Evolutionary conservation across 2,329 filamentous ascomycete species (phyloP).

Genomic region (Elsinoe necatrix): DNA sequence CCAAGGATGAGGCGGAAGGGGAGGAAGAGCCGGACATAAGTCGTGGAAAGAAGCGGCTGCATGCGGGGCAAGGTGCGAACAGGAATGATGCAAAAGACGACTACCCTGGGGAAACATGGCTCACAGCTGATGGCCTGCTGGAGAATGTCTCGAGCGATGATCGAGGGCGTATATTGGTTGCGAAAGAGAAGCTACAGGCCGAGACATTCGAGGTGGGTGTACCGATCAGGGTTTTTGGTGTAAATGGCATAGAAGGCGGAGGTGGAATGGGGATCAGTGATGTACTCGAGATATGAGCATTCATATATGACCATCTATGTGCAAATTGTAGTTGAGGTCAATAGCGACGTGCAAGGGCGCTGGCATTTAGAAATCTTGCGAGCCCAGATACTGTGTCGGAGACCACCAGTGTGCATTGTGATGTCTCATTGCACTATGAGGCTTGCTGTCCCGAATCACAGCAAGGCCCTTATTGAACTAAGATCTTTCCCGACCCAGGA

Average conservation of each 20-base stretch:
- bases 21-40: conserved; percentile 37
- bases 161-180: conserved; percentile 27
- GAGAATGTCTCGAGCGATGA: conserved; percentile 31
- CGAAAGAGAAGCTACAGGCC: conserved; percentile 28
- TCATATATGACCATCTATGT: not conserved
- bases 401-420: too few species aligned
- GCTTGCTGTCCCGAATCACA: too few species aligned
- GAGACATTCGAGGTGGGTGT: conserved; percentile 33
- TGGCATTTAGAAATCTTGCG: too few species aligned
- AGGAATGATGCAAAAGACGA: conserved; percentile 62
- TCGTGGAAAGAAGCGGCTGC: too few species aligned
- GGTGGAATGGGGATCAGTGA: conserved; percentile 15
- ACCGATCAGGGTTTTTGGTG: conserved; percentile 30
- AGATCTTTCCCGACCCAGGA: too few species aligned
- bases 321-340: too few species aligned
- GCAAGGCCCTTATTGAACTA: too few species aligned
- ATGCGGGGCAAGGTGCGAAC: too few species aligned
- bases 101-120: conserved; percentile 47
- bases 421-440: too few species aligned
- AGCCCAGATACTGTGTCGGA: too few species aligned
- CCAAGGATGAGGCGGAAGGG: conserved; percentile 55
- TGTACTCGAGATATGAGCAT: conserved; percentile 16
- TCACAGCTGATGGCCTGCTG: conserved; percentile 29
- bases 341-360: too few species aligned
- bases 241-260: conserved; percentile 17